phyloP scores from a whole-genome alignment of 2,329 filamentous ascomycete species.

The Endocalyx cinctus region DNA sequence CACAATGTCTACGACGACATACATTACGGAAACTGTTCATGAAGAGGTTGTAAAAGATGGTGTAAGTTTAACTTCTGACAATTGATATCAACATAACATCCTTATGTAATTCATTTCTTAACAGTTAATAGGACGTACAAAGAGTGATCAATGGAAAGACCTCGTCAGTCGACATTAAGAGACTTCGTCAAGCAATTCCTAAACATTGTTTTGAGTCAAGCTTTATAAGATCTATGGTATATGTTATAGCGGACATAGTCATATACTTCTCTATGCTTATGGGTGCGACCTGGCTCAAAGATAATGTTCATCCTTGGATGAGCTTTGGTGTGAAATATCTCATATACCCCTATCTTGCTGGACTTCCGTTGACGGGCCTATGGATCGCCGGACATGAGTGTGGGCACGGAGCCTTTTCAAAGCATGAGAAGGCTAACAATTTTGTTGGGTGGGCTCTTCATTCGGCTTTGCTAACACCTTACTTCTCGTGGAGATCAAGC shows the following conservation, averaged over 20 bases:
- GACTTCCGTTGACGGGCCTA: conserved; percentile 2
- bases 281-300: neutral
- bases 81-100: neutral
- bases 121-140: too few species aligned
- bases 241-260: neutral
- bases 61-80: neutral
- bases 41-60: neutral
- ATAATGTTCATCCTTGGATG: neutral
- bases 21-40: neutral
- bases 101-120: too few species aligned
- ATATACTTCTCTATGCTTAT: neutral
- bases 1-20: too few species aligned
- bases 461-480: conserved; percentile 10
- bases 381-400: conserved; percentile 4
- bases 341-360: conserved; percentile 1
- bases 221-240: conserved; percentile 1
- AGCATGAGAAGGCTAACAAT: neutral
- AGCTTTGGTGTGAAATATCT: neutral
- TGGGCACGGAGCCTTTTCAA: conserved; percentile 4
- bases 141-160: neutral
- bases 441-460: conserved; percentile 8
- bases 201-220: conserved; percentile 2
- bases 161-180: neutral
- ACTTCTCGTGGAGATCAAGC: conserved; percentile 11
- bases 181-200: conserved; percentile 1